Base-by-base conservation (phyloP, 2,329 filamentous ascomycete genomes). In the Arthrocladium fulminans region DNA sequence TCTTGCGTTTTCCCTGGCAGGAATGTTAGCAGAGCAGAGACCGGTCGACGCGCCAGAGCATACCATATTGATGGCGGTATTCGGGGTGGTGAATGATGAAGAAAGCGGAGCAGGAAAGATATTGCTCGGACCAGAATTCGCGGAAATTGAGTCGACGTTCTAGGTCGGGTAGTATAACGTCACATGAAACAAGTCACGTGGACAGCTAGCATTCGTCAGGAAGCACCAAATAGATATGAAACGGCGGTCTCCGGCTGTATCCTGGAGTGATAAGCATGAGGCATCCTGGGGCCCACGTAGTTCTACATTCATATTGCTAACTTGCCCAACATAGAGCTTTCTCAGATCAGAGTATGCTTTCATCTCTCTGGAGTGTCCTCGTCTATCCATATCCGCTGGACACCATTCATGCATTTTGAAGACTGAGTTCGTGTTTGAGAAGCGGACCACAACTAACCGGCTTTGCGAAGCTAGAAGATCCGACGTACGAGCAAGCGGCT, bases 1-100 rank as follows among this genome's bases (percentile, higher is more conserved):
- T 80, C 73, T 94, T 96, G 67, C 90, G 86, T 76, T 96, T 96
- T 54, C 90, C 90, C 90, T 88, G 54, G 13, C n/a, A 10, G 12
- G 2, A n/a, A 17, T 39, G 25, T 43, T 24, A 42, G 39, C 34
- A 17, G 17, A 38, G 7, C 12, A 20, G 8, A 38, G 7, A 7
- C 17, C 34, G 17, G 34, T 32, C 12, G 12, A 20, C 6, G 7
- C 8, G 12, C 6, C 12, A 38, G 17, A 20, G 34, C 37, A 6
- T 22, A 40, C 37, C 37, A 40, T 40, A 10, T 5, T 40, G 22
- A 9, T 22, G 8, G 19, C n/a, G n/a, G 29, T 32, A 32, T 32
- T 32, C 29, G 29, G n/a, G n/a, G n/a, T n/a, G n/a, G n/a, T n/a
- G 17, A 35, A 35, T 6, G 32, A 15, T 8, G 32, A 35, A 8